Percentiles rank a stretch among this genome's conserved stretches.
phyloP scores from a whole-genome alignment of 2,329 filamentous ascomycete species.

The Pseudogymnoascus sp. region DNA sequence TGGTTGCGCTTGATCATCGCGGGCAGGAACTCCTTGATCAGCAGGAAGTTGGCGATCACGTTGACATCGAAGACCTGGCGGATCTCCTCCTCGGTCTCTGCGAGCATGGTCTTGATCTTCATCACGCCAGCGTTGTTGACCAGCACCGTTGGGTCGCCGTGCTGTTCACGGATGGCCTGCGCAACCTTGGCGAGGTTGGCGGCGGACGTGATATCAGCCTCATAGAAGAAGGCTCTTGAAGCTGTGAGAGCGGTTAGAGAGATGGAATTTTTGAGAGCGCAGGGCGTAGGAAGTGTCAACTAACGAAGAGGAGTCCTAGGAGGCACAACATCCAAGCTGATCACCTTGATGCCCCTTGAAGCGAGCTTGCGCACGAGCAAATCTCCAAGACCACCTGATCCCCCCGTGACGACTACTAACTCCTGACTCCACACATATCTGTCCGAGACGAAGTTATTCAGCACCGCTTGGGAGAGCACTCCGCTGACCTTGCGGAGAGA shows the following conservation, averaged over 20 bases:
- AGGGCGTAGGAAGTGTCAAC: not conserved
- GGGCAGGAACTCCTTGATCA: constrained; percentile 59
- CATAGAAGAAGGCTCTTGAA: constrained; percentile 54
- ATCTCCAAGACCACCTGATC: constrained; percentile 64
- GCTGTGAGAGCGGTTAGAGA: constrained; percentile 26
- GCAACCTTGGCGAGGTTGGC: constrained; percentile 46
- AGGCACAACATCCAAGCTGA: constrained; percentile 60
- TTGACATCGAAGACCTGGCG: constrained; percentile 66
- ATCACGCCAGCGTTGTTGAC: constrained; percentile 65
- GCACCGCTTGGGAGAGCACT: constrained; percentile 42
- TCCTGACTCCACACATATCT: constrained; percentile 59
- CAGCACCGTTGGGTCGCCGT: constrained; percentile 61
- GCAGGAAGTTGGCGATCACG: constrained; percentile 58
- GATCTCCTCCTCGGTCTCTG: constrained; percentile 47
- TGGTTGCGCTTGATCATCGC: constrained; percentile 57
- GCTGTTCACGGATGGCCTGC: constrained; percentile 42
- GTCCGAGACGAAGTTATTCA: constrained; percentile 45
- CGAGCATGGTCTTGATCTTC: constrained; percentile 51
- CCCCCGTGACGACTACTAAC: constrained; percentile 68
- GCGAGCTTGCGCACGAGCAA: constrained; percentile 57
- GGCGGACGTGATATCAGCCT: constrained; percentile 59
- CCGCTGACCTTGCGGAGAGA: constrained; percentile 36
- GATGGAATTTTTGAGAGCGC: not conserved
- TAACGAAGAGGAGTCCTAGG: constrained; percentile 16
- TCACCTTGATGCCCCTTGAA: constrained; percentile 56